Evolutionary conservation across 805 yeast genomes (phyloP).

Genomic region (Ogataea paradorogensis): DNA sequence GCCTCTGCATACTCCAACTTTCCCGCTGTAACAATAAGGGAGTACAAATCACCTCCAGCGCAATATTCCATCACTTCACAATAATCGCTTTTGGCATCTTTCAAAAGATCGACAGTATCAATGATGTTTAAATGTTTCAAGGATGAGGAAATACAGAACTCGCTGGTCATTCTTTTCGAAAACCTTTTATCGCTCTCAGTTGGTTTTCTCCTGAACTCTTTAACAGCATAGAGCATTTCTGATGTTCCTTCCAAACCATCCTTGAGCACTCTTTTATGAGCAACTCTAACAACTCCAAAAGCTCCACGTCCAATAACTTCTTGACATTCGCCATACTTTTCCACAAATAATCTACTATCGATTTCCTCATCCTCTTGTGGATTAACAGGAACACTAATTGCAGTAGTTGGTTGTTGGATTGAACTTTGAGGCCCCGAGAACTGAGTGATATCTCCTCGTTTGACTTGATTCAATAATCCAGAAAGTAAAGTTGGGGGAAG

Average conservation of each 20-base stretch:
- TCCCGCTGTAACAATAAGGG: conserved; percentile 72
- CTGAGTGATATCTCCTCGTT: conserved; percentile 32
- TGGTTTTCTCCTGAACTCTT: conserved; percentile 68
- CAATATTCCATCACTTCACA: conserved; percentile 87
- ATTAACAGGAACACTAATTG: conserved; percentile 21
- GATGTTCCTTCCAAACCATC: conserved; percentile 14
- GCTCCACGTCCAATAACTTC: conserved; percentile 94
- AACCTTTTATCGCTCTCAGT: conserved; percentile 65
- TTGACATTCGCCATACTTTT: conserved; percentile 91
- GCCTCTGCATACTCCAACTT: conserved; percentile 80
- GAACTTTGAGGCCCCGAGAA: conserved; percentile 23
- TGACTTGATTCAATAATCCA: conserved; percentile 60
- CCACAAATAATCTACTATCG: conserved; percentile 60
- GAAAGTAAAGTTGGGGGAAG: conserved; percentile 70
- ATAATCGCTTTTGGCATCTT: conserved; percentile 79
- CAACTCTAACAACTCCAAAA: conserved; percentile 87
- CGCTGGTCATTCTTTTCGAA: conserved; percentile 71
- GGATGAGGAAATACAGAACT: conserved; percentile 78
- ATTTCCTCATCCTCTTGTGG: conserved; percentile 32
- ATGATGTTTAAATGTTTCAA: conserved; percentile 77
- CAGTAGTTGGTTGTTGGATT: conserved; percentile 24
- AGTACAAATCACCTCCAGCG: conserved; percentile 76
- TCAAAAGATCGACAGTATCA: conserved; percentile 68
- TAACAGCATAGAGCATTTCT: conserved; percentile 76
- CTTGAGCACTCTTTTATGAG: conserved; percentile 59